Conservation (phyloP, 2,329 filamentous ascomycete genomes). For the Aspergillus awamori region DNA sequence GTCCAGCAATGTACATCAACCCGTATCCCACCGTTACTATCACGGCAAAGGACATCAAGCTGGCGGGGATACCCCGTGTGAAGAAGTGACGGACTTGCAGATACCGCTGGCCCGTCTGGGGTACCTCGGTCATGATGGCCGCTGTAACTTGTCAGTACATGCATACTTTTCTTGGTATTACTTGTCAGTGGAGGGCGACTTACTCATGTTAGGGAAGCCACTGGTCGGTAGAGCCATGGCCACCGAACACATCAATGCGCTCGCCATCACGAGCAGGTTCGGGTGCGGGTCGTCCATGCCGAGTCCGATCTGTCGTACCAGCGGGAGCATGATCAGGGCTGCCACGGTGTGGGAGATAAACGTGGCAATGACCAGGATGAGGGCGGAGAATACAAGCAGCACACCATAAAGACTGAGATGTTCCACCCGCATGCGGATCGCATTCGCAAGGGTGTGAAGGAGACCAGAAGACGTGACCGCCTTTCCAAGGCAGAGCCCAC, state of each 20-base stretch:
- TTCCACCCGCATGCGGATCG: constrained; percentile 74
- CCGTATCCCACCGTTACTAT: constrained; percentile 89
- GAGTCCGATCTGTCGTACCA: constrained; percentile 83
- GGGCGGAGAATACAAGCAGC: constrained; percentile 76
- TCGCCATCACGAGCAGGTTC: constrained; percentile 92
- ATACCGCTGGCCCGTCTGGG: constrained; percentile 86
- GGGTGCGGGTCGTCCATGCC: constrained; percentile 88
- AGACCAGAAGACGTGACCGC: constrained; percentile 92
- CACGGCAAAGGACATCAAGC: constrained; percentile 76
- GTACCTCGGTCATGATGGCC: constrained; percentile 99
- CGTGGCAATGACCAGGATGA: constrained; percentile 91
- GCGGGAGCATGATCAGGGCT: constrained; percentile 87
- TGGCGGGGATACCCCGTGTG: constrained; percentile 86
- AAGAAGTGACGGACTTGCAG: constrained; percentile 93
- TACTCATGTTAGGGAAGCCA: constrained; percentile 99
- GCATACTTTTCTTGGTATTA: background rate
- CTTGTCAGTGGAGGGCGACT: constrained; percentile 44
- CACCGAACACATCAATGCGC: constrained; percentile 95
- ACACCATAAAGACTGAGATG: constrained; percentile 83
- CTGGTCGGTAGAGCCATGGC: constrained; percentile 95
- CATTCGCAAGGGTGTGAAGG: constrained; percentile 79
- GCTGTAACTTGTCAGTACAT: constrained; percentile 54
- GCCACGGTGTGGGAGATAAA: constrained; percentile 98
- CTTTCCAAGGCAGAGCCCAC: constrained; percentile 88
- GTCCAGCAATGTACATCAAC: constrained; percentile 75